Evolutionary conservation across 148 eudicot genomes (phyloP), one percentile per base, ranked within the genome.

Genomic region (Beta vulgaris): DNA sequence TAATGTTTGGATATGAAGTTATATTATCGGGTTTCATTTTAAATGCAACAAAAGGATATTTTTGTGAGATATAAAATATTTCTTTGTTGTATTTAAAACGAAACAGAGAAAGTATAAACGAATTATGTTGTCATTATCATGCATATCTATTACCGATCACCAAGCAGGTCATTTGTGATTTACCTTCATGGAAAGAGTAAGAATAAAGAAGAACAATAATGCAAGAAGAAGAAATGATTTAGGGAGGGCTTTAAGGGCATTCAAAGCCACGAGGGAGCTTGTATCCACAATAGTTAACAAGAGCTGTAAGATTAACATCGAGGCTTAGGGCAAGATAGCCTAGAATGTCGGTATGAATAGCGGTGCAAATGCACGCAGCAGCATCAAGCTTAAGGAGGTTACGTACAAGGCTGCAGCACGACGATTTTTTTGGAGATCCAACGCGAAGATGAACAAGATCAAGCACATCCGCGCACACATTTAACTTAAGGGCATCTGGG

Each of bases 341-440:
- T 64, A 64, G 21, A 5, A 64, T 12, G 40, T 64, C 3, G 15
- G 69, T 44, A 64, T 64, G 69, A 35, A 64, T 44, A 0, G 69
- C 69, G 6, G 69, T 64, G 37, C 69, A 64, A 8, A 64, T 28
- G 44, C 69, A 64, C 28, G 69, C 69, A 6, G 69, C 69, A 35
- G 44, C 69, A 36, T 64, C 44, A 3, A 64, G 69, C 44, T 64
- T 64, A 36, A 64, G 8, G 10, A 64, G 69, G 16, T 64, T 64
- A n/a, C 43, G 44, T 7, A 64, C 16, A 7, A 64, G 44, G 69
- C 69, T 36, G 14, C 69, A 35, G 12, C 69, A 64, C 1, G 69
- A 9, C 44, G 10, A 15, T 44, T 32, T 31, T 9, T 64, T 36
- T 6, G 67, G 39, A 8, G 42, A n/a, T n/a, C 69, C 69, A 21